phyloP scores from a whole-genome alignment of 2,329 filamentous ascomycete species.

The Mycosphaerella arachidis region DNA sequence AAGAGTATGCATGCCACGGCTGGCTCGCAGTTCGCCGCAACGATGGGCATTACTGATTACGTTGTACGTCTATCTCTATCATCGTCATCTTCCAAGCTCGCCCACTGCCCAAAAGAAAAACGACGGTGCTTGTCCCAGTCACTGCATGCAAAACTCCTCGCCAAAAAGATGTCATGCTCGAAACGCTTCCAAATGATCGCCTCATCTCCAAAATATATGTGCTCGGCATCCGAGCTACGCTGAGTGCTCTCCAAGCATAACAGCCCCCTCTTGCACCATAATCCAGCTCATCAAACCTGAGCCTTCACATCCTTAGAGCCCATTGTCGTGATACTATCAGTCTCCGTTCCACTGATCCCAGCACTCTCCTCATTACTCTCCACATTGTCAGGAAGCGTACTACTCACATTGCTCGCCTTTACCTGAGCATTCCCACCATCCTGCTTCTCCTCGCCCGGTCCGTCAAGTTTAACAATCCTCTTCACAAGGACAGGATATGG shows the following conservation, averaged over 20 bases:
- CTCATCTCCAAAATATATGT: too few species aligned
- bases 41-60: neutral
- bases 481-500: neutral
- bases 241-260: too few species aligned
- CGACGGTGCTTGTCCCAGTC: neutral
- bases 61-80: neutral
- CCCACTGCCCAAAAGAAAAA: neutral
- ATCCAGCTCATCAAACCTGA: neutral
- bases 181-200: too few species aligned
- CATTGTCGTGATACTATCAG: neutral
- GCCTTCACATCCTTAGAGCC: neutral
- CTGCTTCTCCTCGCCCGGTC: neutral
- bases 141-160: neutral
- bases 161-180: neutral
- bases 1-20: neutral
- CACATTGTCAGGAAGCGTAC: neutral
- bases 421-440: neutral
- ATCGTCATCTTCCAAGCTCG: neutral
- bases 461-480: neutral
- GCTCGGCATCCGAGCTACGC: too few species aligned
- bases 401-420: neutral
- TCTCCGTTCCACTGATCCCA: neutral
- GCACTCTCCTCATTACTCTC: neutral
- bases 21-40: neutral
- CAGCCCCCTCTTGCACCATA: neutral